Evolutionary conservation across 805 yeast species (phyloP), one percentile per base, ranked within the genome.

Genomic region (Zygoascus ofunaensis): DNA sequence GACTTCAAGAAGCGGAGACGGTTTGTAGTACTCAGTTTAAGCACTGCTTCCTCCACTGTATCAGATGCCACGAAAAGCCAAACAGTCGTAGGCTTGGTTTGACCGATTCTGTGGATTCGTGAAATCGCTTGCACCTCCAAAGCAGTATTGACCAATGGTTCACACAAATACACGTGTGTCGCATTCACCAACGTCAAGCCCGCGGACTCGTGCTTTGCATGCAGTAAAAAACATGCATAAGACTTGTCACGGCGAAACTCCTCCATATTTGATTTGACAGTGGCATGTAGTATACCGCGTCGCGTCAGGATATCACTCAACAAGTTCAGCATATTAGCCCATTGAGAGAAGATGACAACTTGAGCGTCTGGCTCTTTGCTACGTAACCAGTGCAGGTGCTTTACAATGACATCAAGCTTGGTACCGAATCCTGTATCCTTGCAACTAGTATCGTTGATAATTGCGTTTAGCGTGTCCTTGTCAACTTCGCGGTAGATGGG

Each of bases 111-210:
- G 58, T 90, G 95, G 36, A 92, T 79, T 50, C 98, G 73, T 41
- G 94, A 85, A 43, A 89, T 82, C 0, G 97, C 97, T 59, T 90
- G 98, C 14, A 86, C 59, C 54, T 92, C 97, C 39, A 87, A 69
- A 2, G 95, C 82, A 1, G 89, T 77, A 55, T 87, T 87, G 14
- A 92, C 81, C 46, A 92, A 69, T 1, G 98, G 97, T 63, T 92
- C 98, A 60, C 97, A 84, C 4, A 92, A 61, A 49, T 89, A 82
- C 0, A 92, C 90, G 60, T 92, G 96, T 2, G 84, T 82, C 0
- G 98, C 97, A 66, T 90, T 90, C 5, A 87, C 79, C 44, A 92
- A 68, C 5, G 95, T 92, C 50, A 92, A 67, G 0, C 98, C 98
- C 12, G 96, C 66, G 2, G 95, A 87, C 57, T 89, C 86, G 0